A percentile compares a stretch with the other conserved stretches of the same genome.
phyloP scores from a whole-genome alignment of 306 rosid species.

The Cajanus cajan region DNA sequence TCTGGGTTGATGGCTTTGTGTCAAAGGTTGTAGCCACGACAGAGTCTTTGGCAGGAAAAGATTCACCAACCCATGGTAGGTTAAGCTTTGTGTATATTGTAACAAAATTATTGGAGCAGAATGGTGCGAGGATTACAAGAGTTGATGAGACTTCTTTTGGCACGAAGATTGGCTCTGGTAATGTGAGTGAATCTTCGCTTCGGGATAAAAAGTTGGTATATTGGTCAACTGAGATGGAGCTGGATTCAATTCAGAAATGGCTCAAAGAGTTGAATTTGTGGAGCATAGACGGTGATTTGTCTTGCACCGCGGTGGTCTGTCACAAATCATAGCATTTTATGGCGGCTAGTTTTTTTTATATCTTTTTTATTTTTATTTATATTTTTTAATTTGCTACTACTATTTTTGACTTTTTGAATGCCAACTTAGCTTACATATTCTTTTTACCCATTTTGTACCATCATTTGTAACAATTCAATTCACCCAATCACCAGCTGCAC shows the following conservation, averaged over 20 bases:
- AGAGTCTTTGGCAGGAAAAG: slow-evolving; percentile 45
- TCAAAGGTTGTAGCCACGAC: slow-evolving; percentile 39
- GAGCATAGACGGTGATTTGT: slow-evolving; percentile 60
- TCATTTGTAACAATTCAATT: slow-evolving; percentile 59
- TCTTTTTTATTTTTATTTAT: no score
- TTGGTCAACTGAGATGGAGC: slow-evolving; percentile 53
- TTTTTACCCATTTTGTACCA: slow-evolving; percentile 24
- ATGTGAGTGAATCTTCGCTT: slow-evolving; percentile 42
- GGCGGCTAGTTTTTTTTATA: slow-evolving; percentile 28
- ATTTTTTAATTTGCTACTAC: not conserved
- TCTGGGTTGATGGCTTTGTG: slow-evolving; percentile 45
- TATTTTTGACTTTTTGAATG: not conserved
- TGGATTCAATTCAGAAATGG: slow-evolving; percentile 49
- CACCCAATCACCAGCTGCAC: slow-evolving; percentile 99
- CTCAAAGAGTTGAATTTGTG: slow-evolving; percentile 65
- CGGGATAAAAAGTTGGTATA: slow-evolving; percentile 57
- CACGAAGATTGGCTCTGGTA: slow-evolving; percentile 36
- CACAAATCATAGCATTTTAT: slow-evolving; percentile 55
- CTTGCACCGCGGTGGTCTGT: slow-evolving; percentile 86
- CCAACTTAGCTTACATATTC: slow-evolving; percentile 26
- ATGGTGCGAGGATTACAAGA: slow-evolving; percentile 35
- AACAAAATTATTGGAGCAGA: slow-evolving; percentile 35
- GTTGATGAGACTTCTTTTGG: slow-evolving; percentile 33
- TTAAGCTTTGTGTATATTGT: slow-evolving; percentile 46
- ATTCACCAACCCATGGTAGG: slow-evolving; percentile 28